Base-by-base conservation (phyloP, 768 basidiomycete genomes). In the Hericium erinaceus region DNA sequence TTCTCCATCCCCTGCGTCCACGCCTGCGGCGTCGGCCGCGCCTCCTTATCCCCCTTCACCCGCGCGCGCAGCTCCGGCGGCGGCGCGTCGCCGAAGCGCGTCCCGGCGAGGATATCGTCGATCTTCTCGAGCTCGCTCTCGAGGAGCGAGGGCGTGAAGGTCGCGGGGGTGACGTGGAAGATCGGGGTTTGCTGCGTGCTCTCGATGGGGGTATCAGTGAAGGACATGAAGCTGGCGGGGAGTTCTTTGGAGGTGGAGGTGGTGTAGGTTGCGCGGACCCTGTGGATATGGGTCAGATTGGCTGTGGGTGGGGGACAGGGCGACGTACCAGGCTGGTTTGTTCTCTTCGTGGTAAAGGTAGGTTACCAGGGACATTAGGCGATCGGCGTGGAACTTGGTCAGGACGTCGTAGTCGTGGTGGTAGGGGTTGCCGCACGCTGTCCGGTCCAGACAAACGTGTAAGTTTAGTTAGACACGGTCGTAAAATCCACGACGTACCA, bases 301-400 rank as follows among this genome's bases (percentile, higher is more conserved):
- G 6, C 33, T 33, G 9, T 7, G 33, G 5, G 9, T 7, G 4
- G 33, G 33, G 6, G 1, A 5, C 9, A 6, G 8, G 7, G 33
- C 26, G 52, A 39, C 55, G 41, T 24, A 61, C 62, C 57, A 60
- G 13, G 16, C 13, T 3, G 64, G 66, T 24, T 63, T 53, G 12
- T 56, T 39, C 52, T 64, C 66, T 24, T 58, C 57, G 48, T 69
- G 64, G 50, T 65, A 62, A 12, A 72, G 55, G 55, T 67, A 70
- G 44, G 58, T 68, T 24, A 65, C 48, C 18, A 71, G 56, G 11
- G 67, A 72, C 60, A 72, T 64, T 54, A 70, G 64, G 15, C 68
- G 65, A 48, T 72, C 65, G 7, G 68, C 71, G 18, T 72, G 70
- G 49, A 67, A 71, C 55, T 69, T 69, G 1, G 70, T 70, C 24